Evolutionary conservation across 768 basidiomycete genomes (phyloP), one percentile per base, ranked within the genome.

Genomic region (Mycena maculata): DNA sequence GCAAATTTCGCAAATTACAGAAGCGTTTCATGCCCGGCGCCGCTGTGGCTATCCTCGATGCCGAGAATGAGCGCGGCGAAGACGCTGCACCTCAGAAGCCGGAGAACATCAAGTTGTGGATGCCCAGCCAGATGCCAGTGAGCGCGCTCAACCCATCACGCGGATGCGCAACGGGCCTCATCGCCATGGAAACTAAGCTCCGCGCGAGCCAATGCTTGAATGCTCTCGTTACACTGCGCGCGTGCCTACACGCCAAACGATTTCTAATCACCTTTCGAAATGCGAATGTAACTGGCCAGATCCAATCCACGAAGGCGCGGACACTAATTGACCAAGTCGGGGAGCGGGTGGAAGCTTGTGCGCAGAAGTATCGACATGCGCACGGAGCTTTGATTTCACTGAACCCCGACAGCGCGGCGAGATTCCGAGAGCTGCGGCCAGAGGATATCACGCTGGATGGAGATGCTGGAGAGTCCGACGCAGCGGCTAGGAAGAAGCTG

Each of bases 151-250:
- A 42, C 5, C 41, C 41, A 42, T 42, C 18, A 18, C 41, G 41
- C 16, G 47, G 47, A 4, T 74, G 70, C 47, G 8, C 48, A 1
- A 20, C 39, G 1, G 68, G 63, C 11, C 57, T 77, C 13, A 18
- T 67, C 1, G 48, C 63, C 5, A 67, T 72, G 33, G 76, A 77
- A 60, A 69, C 55, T 5, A 54, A 65, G 41, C 69, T 75, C 11
- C 68, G 71, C 2, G 42, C 36, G 15, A 67, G 70, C 2, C 74
- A 75, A 41, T 73, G 72, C 59, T 15, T 44, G 25, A 72, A 75
- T 48, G 25, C 67, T 1, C 70, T 77, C 6, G 55, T 57, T 13
- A 38, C 54, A 16, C 33, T 77, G 22, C 71, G 71, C 6, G 60
- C 67, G 25, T 60, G 67, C 15, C 67, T 76, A 4, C 59, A 66